Percentiles rank a stretch among this genome's conserved stretches.
phyloP scores from a whole-genome alignment of 768 basidiomycete genomes.

The Psilocybe tampanensis region DNA sequence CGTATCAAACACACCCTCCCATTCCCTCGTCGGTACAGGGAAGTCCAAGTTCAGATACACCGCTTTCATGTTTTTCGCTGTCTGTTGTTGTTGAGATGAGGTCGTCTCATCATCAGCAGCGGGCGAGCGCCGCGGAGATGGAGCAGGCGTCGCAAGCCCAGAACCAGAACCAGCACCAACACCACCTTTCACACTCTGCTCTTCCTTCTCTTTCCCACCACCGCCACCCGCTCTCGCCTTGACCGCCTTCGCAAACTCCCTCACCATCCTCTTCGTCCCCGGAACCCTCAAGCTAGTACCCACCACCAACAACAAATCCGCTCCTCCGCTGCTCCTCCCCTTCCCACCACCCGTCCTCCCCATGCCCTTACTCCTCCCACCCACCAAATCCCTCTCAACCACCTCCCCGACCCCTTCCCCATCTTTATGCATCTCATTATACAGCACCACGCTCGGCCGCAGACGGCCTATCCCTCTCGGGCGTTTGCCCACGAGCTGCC shows the following conservation, averaged over 20 bases:
- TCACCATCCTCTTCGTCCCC: slow-evolving; percentile 89
- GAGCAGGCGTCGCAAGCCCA: slow-evolving; percentile 43
- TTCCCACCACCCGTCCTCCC: slow-evolving; percentile 63
- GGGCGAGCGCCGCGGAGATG: slow-evolving; percentile 48
- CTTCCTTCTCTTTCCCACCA: slow-evolving; percentile 16
- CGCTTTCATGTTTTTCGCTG: slow-evolving; percentile 39
- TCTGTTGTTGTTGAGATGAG: slow-evolving; percentile 3
- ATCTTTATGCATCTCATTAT: slow-evolving; percentile 86
- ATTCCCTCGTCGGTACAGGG: slow-evolving; percentile 81
- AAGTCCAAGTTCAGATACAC: slow-evolving; percentile 89
- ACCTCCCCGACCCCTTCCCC: slow-evolving; percentile 86
- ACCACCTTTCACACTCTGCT: slow-evolving; percentile 24
- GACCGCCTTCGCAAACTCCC: slow-evolving; percentile 84
- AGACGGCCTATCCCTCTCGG: slow-evolving; percentile 78
- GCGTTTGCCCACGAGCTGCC: slow-evolving; percentile 77
- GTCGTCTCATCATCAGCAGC: slow-evolving; percentile 48
- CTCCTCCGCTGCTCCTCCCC: slow-evolving; percentile 68
- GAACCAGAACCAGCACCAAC: slow-evolving; percentile 13
- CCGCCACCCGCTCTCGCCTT: slow-evolving; percentile 44
- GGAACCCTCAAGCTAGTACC: slow-evolving; percentile 90
- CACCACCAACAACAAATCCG: slow-evolving; percentile 86
- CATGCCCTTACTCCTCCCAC: slow-evolving; percentile 61
- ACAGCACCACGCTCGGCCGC: slow-evolving; percentile 86
- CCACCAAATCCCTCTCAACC: slow-evolving; percentile 80
- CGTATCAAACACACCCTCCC: slow-evolving; percentile 89